A percentile compares a stretch with the other conserved stretches of the same genome.
phyloP scores from a whole-genome alignment of 345 rosid species.

The Erodium maritimum region DNA sequence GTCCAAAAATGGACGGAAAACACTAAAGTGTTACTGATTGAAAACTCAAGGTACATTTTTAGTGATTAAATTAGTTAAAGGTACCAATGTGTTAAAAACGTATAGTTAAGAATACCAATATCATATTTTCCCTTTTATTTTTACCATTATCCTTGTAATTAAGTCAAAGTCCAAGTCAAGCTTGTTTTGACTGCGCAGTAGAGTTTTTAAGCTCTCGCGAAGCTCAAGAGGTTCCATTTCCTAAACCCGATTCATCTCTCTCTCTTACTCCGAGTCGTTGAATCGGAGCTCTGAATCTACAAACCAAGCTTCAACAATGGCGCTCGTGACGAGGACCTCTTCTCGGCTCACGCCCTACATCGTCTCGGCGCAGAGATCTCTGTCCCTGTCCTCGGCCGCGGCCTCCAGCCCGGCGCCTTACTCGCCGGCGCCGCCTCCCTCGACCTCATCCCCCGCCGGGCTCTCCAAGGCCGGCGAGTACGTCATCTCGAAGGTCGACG shows the following conservation, averaged over 20 bases:
- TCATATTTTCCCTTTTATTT: too few relatives aligned
- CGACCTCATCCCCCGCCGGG: slow-evolving; percentile 44
- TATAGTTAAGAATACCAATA: too few relatives aligned
- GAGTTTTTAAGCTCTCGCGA: too few relatives aligned
- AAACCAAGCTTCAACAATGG: background rate
- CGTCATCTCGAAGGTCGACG: slow-evolving; percentile 92
- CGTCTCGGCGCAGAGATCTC: background rate
- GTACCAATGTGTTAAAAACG: too few relatives aligned
- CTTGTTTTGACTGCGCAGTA: too few relatives aligned
- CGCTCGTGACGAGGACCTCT: background rate
- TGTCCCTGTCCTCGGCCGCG: slow-evolving; percentile 13
- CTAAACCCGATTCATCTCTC: slow-evolving; percentile 15
- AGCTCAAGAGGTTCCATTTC: too few relatives aligned
- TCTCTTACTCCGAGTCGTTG: slow-evolving; percentile 3
- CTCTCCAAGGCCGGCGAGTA: slow-evolving; percentile 77
- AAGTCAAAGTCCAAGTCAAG: too few relatives aligned
- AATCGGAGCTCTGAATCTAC: background rate
- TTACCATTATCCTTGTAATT: too few relatives aligned
- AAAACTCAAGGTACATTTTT: too few relatives aligned
- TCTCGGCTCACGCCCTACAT: background rate
- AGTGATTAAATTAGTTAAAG: too few relatives aligned
- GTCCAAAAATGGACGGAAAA: too few relatives aligned
- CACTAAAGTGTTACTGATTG: too few relatives aligned
- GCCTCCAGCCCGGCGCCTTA: slow-evolving; percentile 48
- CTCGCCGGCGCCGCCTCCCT: slow-evolving; percentile 43